Evolutionary conservation across 306 rosid species (phyloP).

Genomic region (Prunus persica): DNA sequence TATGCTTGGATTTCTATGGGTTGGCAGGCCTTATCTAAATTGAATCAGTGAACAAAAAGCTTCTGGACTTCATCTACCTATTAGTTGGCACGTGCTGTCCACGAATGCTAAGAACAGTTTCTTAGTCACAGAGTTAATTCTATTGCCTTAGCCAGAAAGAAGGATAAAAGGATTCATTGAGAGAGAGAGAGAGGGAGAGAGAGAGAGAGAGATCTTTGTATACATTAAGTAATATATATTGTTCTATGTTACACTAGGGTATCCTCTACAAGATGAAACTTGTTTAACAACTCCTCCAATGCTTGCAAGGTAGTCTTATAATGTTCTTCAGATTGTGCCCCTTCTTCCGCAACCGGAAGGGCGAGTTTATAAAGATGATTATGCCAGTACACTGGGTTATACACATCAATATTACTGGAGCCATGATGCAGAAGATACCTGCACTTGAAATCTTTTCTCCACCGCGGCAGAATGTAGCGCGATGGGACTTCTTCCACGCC

Average conservation of each 20-base stretch:
- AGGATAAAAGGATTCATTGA: neutral
- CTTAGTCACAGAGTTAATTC: too few species aligned
- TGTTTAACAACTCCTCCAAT: conserved; percentile 53
- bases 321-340: conserved; percentile 62
- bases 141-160: too few species aligned
- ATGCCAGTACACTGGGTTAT: conserved; percentile 32
- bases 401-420: conserved; percentile 22
- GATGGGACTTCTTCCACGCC: conserved; percentile 70
- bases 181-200: neutral
- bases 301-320: conserved; percentile 58
- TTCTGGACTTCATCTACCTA: too few species aligned
- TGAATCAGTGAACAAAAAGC: too few species aligned
- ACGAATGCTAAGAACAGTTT: too few species aligned
- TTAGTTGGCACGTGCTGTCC: too few species aligned
- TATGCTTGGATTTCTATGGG: too few species aligned
- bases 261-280: conserved; percentile 45
- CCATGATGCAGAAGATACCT: conserved; percentile 29
- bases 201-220: neutral
- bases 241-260: conserved; percentile 33
- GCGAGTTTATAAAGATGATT: conserved; percentile 50
- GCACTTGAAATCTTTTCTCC: conserved; percentile 65
- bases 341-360: conserved; percentile 61
- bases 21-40: too few species aligned
- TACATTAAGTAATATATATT: neutral
- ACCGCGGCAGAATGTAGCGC: conserved; percentile 61